Evolutionary conservation across 1,139 yeast genomes (phyloP), one percentile per base, ranked within the genome.

Genomic region (Kluyveromyces sp.): DNA sequence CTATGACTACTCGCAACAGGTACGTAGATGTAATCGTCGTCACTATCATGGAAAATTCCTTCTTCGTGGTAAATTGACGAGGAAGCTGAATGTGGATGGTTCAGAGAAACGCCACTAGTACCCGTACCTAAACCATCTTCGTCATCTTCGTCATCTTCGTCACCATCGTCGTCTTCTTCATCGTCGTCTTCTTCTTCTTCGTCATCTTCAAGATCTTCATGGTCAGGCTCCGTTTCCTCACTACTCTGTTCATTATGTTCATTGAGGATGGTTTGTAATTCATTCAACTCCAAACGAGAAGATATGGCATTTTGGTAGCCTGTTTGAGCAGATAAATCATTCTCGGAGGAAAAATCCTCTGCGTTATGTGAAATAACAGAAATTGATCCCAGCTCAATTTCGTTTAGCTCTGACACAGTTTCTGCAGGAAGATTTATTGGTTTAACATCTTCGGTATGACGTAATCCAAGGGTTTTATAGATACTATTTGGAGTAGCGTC

Each of bases 11-110:
- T 48, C 27, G 50, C 49, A 32, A 48, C 52, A 36, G 46, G 42
- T 10, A 52, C 51, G 42, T 53, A 51, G 21, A 67, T 70, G 32
- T 70, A 75, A 41, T 69, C 73, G 44, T 70, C 74, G 2, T 71
- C 67, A 41, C 63, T 60, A 45, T 67, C 70, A 31, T 69, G 60
- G 44, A 50, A 54, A 3, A 57, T 53, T 7, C 60, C 61, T 47
- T 58, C 61, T 28, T 55, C 58, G 6, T 49, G 45, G 42, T 59
- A 57, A 10, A 57, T 51, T 2, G 60, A 48, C 27, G 46, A 37
- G 5, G 44, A 41, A 25, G 41, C 44, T 6, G 48, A 37, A 7
- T 39, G 27, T 3, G 42, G 33, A 25, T 37, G 41, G 3, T 25
- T 40, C 21, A 29, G 41, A 21, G 41, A 6, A n/a, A 42, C 39